Evolutionary conservation across 805 yeast genomes (phyloP), one percentile per base, ranked within the genome.

Genomic region (Starmerella gropengiesseri): DNA sequence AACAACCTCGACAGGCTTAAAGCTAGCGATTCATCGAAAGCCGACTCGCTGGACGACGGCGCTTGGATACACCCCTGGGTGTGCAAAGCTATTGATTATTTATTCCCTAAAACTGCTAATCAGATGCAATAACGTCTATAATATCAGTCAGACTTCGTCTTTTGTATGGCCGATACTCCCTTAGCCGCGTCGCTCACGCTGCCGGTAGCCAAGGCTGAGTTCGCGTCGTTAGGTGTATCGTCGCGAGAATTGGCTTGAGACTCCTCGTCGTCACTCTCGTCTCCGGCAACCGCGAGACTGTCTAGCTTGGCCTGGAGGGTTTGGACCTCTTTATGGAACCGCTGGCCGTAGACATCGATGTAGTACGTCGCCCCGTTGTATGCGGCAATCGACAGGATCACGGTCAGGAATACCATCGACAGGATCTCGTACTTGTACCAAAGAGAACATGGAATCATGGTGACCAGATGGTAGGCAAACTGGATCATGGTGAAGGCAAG

Each of bases 281-380:
- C 40, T 16, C 25, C 33, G 12, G 23, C 41, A 17, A 39, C 54
- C 54, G 80, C 84, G 53, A 82, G 64, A 25, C 71, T 74, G 17
- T 71, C 69, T n/a, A 89, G 72, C 56, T 87, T 95, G 13, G 60
- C 59, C 60, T 77, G 81, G 55, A 89, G 66, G 53, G 74, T 74
- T 20, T 67, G 62, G 19, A 89, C 86, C 59, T 91, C 95, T 55
- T 80, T 83, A 56, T 86, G 94, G 56, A 86, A 78, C 50, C 87
- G 73, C 58, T 78, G 81, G 17, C 97, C 97, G 62, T 86, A 91
- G 39, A 80, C 79, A 55, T 89, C 97, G 44, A 91, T 71, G 60
- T 89, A 89, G 59, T 84, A 89, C 0, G 94, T 84, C 2, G 97
- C 98, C 22, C 98, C 98, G 52, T 91, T 87, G 59, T 80, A 85